Percentiles rank a stretch among this genome's conserved stretches.
Conservation (phyloP, 495 filamentous ascomycete species). For the Neurospora hispaniola region DNA sequence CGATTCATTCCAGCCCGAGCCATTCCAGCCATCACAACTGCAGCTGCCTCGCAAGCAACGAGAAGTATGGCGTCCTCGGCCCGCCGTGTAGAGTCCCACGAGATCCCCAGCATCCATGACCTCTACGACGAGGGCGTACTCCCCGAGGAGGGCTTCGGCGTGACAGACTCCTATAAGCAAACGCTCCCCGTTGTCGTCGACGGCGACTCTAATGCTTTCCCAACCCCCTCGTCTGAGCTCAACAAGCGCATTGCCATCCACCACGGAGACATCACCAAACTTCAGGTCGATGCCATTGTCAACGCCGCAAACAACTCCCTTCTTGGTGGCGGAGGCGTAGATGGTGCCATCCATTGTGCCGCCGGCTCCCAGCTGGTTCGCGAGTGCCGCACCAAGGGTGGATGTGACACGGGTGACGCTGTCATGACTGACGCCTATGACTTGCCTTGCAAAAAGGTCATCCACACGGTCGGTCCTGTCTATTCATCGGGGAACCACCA, state of each 20-base stretch:
- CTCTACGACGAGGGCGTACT: conserved; percentile 41
- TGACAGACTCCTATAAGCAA: neutral
- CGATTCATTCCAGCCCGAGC: neutral
- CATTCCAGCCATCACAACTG: neutral
- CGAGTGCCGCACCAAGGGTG: conserved; percentile 58
- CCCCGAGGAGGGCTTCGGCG: conserved; percentile 18
- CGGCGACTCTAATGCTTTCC: conserved; percentile 13
- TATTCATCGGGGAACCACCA: conserved; percentile 40
- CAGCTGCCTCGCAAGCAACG: neutral
- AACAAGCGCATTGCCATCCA: conserved; percentile 67
- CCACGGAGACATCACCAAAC: conserved; percentile 71
- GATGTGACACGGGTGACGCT: conserved; percentile 68
- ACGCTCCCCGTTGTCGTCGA: conserved; percentile 5
- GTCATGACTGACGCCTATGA: conserved; percentile 74
- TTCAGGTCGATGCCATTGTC: conserved; percentile 75
- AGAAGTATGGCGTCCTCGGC: neutral
- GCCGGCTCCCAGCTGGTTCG: conserved; percentile 57
- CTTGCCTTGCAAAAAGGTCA: conserved; percentile 66
- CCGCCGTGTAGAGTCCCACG: conserved; percentile 11
- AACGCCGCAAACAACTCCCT: conserved; percentile 82
- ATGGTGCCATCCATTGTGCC: conserved; percentile 76
- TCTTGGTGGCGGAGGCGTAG: conserved; percentile 77
- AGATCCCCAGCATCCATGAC: conserved; percentile 55
- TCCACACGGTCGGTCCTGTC: conserved; percentile 87
- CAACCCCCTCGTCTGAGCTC: conserved; percentile 37